Conservation (phyloP, 495 filamentous ascomycete species). For the Penicillium goetzii region DNA sequence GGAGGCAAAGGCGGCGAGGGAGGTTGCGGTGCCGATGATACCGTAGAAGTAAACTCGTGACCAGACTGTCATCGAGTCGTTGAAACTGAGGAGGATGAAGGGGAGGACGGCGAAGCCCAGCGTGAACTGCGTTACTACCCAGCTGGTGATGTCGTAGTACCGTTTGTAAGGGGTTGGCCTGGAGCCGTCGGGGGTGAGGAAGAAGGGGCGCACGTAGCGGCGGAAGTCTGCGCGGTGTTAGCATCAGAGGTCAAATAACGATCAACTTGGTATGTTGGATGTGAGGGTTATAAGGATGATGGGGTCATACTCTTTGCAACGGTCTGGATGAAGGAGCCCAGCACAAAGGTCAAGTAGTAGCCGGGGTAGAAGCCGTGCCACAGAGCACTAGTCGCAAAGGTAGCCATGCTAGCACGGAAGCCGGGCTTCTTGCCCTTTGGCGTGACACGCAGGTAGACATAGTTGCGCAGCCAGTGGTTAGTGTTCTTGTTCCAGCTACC, state of each 20-base stretch:
- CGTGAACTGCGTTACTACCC: constrained; percentile 76
- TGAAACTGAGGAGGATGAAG: constrained; percentile 78
- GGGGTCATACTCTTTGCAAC: constrained; percentile 80
- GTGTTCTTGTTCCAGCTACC: constrained; percentile 98
- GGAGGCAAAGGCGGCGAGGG: constrained; percentile 77
- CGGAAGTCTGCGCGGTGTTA: constrained; percentile 68
- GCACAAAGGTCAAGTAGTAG: constrained; percentile 89
- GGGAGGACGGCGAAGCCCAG: constrained; percentile 82
- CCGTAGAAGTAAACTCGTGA: constrained; percentile 86
- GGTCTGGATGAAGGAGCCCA: constrained; percentile 88
- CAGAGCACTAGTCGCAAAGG: constrained; percentile 89
- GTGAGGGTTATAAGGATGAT: not conserved
- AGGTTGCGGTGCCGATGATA: constrained; percentile 63
- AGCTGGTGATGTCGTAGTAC: constrained; percentile 85
- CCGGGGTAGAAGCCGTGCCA: constrained; percentile 99
- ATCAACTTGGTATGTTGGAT: constrained; percentile 7
- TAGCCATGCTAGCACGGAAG: constrained; percentile 91
- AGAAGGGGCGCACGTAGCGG: constrained; percentile 89
- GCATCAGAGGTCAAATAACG: not conserved
- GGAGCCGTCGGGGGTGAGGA: constrained; percentile 74
- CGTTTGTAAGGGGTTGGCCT: constrained; percentile 69
- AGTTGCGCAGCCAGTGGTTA: constrained; percentile 95
- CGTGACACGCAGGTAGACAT: constrained; percentile 92
- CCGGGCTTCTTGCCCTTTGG: constrained; percentile 95
- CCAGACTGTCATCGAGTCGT: constrained; percentile 73